Percentiles rank a stretch among this genome's conserved stretches.
Conservation (phyloP, 2,329 filamentous ascomycete genomes). For the Immersiporthe knoxdaviesiana region DNA sequence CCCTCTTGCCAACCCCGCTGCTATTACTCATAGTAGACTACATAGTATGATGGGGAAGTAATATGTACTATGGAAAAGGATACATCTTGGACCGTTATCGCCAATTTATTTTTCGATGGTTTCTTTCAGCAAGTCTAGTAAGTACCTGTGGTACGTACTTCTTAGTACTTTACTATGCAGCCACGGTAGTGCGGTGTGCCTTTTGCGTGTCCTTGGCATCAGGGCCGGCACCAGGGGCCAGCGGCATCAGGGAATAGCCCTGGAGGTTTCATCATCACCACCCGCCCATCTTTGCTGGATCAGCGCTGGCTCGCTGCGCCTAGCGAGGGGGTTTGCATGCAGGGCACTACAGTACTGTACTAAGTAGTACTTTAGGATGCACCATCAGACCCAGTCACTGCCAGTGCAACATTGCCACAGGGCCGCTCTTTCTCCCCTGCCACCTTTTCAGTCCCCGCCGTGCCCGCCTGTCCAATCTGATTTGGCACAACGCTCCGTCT, state of each 20-base stretch:
- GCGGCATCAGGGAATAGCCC: conserved; percentile 26
- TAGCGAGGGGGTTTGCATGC: conserved; percentile 27
- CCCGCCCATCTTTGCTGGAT: conserved; percentile 19
- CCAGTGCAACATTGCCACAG: conserved; percentile 31
- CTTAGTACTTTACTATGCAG: no score
- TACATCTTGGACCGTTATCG: background rate
- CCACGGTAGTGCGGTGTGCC: background rate
- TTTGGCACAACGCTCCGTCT: conserved; percentile 21
- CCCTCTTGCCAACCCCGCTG: background rate
- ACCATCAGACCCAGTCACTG: conserved; percentile 20
- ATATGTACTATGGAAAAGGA: background rate
- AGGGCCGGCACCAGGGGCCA: background rate
- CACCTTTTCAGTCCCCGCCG: conserved; percentile 28
- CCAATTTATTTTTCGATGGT: no score
- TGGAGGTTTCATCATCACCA: conserved; percentile 24
- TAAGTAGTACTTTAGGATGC: no score
- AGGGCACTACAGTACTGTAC: no score
- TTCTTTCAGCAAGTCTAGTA: no score
- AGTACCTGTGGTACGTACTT: no score
- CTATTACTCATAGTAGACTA: background rate
- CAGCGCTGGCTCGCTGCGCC: conserved; percentile 23
- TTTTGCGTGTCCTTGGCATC: background rate
- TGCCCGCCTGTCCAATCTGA: conserved; percentile 24
- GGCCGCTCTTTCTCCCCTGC: conserved; percentile 29
- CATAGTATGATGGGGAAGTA: background rate